A percentile compares a stretch with the other conserved stretches of the same genome.
Evolutionary conservation across 805 yeast species (phyloP).

Genomic region (Saccharomycopsis olivae): DNA sequence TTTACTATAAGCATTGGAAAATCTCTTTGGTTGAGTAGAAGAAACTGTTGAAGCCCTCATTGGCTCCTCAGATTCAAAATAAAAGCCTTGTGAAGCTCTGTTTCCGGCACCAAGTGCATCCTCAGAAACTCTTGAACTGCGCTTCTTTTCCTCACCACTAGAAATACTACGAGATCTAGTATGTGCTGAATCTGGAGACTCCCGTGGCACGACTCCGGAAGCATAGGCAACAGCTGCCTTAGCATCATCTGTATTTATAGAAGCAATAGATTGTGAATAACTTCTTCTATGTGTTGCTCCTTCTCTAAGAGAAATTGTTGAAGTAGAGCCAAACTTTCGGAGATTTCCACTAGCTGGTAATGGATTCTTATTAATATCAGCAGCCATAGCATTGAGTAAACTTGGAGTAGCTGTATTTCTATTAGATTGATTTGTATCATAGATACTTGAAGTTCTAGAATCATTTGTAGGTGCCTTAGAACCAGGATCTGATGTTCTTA

Average conservation of each 20-base stretch:
- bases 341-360: slow-evolving; percentile 11
- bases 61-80: slow-evolving; percentile 17
- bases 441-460: slow-evolving; percentile 7
- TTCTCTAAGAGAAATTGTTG: slow-evolving; percentile 3
- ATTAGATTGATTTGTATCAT: slow-evolving; percentile 5
- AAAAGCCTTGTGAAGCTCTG: slow-evolving; percentile 12
- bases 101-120: not conserved
- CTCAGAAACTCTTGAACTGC: slow-evolving; percentile 10
- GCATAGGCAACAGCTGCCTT: slow-evolving; percentile 8
- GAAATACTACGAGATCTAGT: slow-evolving; percentile 5
- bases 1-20: slow-evolving; percentile 3
- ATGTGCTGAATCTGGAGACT: slow-evolving; percentile 1
- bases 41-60: not conserved
- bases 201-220: slow-evolving; percentile 2
- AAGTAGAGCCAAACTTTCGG: slow-evolving; percentile 1
- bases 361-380: slow-evolving; percentile 4
- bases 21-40: not conserved
- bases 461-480: not conserved
- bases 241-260: slow-evolving; percentile 7
- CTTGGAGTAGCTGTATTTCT: slow-evolving; percentile 16
- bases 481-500: not conserved
- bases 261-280: not conserved
- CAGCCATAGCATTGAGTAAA: slow-evolving; percentile 5
- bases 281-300: slow-evolving; percentile 1
- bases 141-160: not conserved